phyloP scores from a whole-genome alignment of 2,329 filamentous ascomycete species.

The Curvularia sp. region DNA sequence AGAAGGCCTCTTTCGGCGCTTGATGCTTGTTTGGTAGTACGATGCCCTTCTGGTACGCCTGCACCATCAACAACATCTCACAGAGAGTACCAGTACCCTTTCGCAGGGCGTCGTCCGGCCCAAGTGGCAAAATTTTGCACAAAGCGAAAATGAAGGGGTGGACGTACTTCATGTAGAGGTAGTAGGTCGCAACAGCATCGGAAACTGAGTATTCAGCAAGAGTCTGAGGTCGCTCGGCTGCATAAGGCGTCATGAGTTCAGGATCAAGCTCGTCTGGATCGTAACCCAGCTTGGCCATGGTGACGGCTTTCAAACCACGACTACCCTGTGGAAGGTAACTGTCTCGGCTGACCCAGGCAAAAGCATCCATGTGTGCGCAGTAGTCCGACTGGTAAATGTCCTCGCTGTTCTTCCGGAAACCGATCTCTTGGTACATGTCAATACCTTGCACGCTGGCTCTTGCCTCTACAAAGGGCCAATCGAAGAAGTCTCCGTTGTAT shows the following conservation, averaged over 20 bases:
- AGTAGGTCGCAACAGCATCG: constrained; percentile 98
- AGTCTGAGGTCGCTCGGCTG: constrained; percentile 87
- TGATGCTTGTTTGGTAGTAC: constrained; percentile 96
- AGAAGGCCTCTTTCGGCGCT: constrained; percentile 89
- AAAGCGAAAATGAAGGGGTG: constrained; percentile 99
- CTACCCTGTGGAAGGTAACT: constrained; percentile 97
- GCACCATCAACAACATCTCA: constrained; percentile 99
- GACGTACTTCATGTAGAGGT: constrained; percentile 99
- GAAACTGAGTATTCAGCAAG: constrained; percentile 98
- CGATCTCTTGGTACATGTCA: constrained; percentile 99
- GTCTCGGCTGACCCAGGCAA: constrained; percentile 98
- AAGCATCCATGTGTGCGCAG: constrained; percentile 98
- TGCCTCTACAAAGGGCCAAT: constrained; percentile 98
- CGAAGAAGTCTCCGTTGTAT: constrained; percentile 99
- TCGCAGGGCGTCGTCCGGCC: constrained; percentile 87
- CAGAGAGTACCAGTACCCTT: constrained; percentile 99
- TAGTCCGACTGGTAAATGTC: constrained; percentile 97
- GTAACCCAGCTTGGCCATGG: constrained; percentile 96
- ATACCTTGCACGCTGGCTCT: constrained; percentile 93
- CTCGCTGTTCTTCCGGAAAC: constrained; percentile 92
- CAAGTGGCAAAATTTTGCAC: constrained; percentile 93
- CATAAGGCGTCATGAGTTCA: constrained; percentile 92
- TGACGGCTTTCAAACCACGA: constrained; percentile 95
- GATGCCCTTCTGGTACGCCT: constrained; percentile 91
- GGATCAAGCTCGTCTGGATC: constrained; percentile 98